Conservation (phyloP, 1,284 basidiomycete genomes). For the Neolentinus lepideus region DNA sequence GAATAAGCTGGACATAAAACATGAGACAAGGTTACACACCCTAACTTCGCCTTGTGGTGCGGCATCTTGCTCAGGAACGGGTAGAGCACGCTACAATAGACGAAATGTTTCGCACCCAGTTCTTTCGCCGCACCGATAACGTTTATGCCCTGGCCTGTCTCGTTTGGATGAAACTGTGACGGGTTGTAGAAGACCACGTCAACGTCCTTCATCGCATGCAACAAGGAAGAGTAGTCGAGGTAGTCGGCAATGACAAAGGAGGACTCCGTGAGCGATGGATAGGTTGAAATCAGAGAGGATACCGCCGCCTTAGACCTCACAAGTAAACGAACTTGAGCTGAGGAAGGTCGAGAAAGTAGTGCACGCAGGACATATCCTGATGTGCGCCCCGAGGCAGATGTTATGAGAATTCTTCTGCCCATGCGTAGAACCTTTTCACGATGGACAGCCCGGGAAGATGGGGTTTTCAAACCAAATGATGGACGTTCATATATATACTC, state of each 20-base stretch:
- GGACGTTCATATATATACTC: too few relatives aligned
- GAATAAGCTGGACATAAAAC: background rate
- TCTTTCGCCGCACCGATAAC: slow-evolving; percentile 27
- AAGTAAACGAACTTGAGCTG: slow-evolving; percentile 10
- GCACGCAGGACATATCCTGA: slow-evolving; percentile 19
- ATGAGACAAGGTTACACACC: slow-evolving; percentile 12
- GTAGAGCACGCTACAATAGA: slow-evolving; percentile 28
- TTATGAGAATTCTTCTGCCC: slow-evolving; percentile 21
- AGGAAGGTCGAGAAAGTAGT: slow-evolving; percentile 14
- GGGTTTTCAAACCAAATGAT: too few relatives aligned
- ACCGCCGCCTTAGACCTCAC: slow-evolving; percentile 12
- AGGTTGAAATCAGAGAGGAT: slow-evolving; percentile 8
- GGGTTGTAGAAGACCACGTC: slow-evolving; percentile 25
- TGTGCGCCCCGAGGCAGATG: slow-evolving; percentile 23
- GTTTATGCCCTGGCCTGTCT: slow-evolving; percentile 26
- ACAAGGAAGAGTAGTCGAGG: slow-evolving; percentile 20
- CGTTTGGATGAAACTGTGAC: slow-evolving; percentile 19
- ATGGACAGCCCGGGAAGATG: too few relatives aligned
- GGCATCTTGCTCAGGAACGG: slow-evolving; percentile 23
- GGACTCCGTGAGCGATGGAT: slow-evolving; percentile 1
- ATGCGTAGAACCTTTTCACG: too few relatives aligned
- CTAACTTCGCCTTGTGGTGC: slow-evolving; percentile 24
- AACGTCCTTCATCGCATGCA: slow-evolving; percentile 18
- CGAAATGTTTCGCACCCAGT: slow-evolving; percentile 29
- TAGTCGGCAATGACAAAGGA: slow-evolving; percentile 18